Percentiles rank a stretch among this genome's conserved stretches.
phyloP scores from a whole-genome alignment of 768 basidiomycete genomes.

The Leccinum olivaceopallidum region DNA sequence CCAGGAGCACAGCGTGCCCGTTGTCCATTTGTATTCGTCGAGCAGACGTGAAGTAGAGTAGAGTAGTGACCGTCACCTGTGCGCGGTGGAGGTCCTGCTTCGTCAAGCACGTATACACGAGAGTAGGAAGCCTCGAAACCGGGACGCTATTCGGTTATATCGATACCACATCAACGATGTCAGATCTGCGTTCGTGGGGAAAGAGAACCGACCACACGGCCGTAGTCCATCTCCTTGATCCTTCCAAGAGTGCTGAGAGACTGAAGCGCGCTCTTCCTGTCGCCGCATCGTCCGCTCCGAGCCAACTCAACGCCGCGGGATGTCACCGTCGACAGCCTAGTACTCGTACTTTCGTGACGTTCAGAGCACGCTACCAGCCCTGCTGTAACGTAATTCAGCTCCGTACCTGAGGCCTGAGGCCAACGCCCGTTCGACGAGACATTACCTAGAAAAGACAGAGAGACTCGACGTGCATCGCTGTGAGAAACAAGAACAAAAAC shows the following conservation, averaged over 20 bases:
- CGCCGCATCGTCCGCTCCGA: constrained; percentile 17
- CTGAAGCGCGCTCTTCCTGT: constrained; percentile 64
- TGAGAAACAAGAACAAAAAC: not conserved
- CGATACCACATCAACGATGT: not conserved
- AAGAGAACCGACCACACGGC: constrained; percentile 63
- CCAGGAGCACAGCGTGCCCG: constrained; percentile 53
- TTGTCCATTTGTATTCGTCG: not conserved
- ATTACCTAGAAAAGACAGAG: not conserved
- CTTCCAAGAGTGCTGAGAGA: constrained; percentile 56
- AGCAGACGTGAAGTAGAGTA: constrained; percentile 30
- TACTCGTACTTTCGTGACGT: no score
- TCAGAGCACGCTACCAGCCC: not conserved
- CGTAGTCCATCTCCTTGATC: constrained; percentile 63
- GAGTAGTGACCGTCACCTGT: constrained; percentile 61
- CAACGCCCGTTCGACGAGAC: not conserved
- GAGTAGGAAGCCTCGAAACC: constrained; percentile 61
- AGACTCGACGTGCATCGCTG: not conserved
- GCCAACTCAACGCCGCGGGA: no score
- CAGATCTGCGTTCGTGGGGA: not conserved
- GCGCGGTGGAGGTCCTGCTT: constrained; percentile 65
- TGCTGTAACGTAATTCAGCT: not conserved
- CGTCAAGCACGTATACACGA: constrained; percentile 57
- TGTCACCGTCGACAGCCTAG: no score
- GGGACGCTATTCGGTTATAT: constrained; percentile 46
- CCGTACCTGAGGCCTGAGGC: not conserved